phyloP scores from a whole-genome alignment of 23 red algal species.

The Chondrus crispus region DNA sequence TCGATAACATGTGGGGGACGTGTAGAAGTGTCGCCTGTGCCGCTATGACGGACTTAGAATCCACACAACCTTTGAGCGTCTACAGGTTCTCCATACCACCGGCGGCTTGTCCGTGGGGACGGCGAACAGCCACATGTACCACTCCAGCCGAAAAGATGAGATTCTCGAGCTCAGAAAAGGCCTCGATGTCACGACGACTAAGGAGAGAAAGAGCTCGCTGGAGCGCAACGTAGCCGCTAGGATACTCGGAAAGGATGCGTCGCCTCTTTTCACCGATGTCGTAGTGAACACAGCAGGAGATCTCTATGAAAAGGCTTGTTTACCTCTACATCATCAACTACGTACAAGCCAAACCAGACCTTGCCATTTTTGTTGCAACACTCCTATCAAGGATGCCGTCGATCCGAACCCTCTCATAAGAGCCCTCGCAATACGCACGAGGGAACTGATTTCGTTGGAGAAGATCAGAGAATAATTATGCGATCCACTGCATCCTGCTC shows the following conservation, averaged over 20 bases:
- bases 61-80: too few relatives aligned
- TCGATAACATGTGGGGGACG: too few relatives aligned
- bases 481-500: slow-evolving; percentile 52
- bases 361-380: slow-evolving; percentile 87
- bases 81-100: too few relatives aligned
- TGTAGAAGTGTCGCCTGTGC: too few relatives aligned
- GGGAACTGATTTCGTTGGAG: slow-evolving; percentile 71
- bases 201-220: slow-evolving; percentile 65
- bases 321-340: slow-evolving; percentile 94
- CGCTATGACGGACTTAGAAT: too few relatives aligned
- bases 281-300: slow-evolving; percentile 73
- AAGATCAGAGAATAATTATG: slow-evolving; percentile 66
- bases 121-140: too few relatives aligned
- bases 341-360: slow-evolving; percentile 71
- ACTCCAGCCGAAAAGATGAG: slow-evolving; percentile 67
- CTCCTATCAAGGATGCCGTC: slow-evolving; percentile 79
- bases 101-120: too few relatives aligned
- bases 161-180: slow-evolving; percentile 64
- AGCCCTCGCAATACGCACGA: slow-evolving; percentile 84
- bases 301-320: slow-evolving; percentile 87
- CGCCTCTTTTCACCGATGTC: slow-evolving; percentile 85
- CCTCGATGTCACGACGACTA: slow-evolving; percentile 42
- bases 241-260: slow-evolving; percentile 84
- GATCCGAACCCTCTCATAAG: slow-evolving; percentile 89
- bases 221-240: slow-evolving; percentile 78